phyloP scores from a whole-genome alignment of 2,329 filamentous ascomycete species.

The Aspergillus awamori region DNA sequence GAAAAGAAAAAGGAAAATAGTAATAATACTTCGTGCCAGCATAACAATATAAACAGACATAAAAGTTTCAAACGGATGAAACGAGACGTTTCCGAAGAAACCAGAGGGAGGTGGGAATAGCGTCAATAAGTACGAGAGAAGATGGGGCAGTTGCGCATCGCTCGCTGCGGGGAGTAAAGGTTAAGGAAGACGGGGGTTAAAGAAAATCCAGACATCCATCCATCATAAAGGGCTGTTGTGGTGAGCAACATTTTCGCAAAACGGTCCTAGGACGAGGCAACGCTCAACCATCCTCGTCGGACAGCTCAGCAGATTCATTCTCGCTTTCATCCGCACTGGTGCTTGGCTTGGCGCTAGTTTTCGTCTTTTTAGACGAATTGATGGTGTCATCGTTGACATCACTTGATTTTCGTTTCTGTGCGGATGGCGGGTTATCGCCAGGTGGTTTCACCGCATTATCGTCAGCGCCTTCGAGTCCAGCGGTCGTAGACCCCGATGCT shows the following conservation, averaged over 20 bases:
- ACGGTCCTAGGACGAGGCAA: neutral
- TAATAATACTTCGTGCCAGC: conserved; percentile 29
- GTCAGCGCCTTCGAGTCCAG: conserved; percentile 39
- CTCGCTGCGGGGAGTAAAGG: conserved; percentile 33
- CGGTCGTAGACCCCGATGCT: conserved; percentile 35
- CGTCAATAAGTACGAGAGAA: conserved; percentile 23
- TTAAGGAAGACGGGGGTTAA: conserved; percentile 20
- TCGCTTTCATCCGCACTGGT: conserved; percentile 57
- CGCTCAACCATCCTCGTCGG: conserved; percentile 54
- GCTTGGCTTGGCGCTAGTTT: conserved; percentile 47
- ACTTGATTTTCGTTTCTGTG: conserved; percentile 56
- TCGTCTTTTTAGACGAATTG: conserved; percentile 54
- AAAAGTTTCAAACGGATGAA: conserved; percentile 15
- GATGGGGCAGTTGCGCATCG: conserved; percentile 35
- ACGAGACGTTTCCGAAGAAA: conserved; percentile 9
- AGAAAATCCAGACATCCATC: conserved; percentile 33
- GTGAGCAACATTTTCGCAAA: conserved; percentile 14
- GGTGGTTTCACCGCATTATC: conserved; percentile 31
- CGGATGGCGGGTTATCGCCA: conserved; percentile 39
- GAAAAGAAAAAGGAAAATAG: conserved; percentile 18
- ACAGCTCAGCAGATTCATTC: conserved; percentile 50
- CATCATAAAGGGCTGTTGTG: conserved; percentile 31
- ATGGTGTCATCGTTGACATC: conserved; percentile 48
- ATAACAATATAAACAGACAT: conserved; percentile 36
- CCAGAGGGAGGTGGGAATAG: conserved; percentile 13